phyloP scores from a whole-genome alignment of 106 monocot genomes.

The Alisma plantagoaquatica region DNA sequence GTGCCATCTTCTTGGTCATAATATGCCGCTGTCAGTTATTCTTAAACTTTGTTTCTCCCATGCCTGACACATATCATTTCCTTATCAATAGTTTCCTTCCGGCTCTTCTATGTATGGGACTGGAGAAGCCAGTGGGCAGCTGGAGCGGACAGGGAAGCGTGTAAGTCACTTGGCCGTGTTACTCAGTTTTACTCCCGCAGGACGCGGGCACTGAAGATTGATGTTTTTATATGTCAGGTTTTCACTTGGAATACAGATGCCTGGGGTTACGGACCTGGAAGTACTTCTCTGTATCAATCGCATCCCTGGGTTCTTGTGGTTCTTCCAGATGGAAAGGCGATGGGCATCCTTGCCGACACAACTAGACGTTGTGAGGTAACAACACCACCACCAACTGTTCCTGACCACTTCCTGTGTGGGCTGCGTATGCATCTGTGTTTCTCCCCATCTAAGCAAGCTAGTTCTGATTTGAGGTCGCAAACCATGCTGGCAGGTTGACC shows the following conservation, averaged over 20 bases:
- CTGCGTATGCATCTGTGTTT: too few species aligned
- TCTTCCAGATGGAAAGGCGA: conserved; percentile 66
- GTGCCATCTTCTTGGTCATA: too few species aligned
- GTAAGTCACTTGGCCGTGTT: conserved; percentile 27
- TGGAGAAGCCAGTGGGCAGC: conserved; percentile 89
- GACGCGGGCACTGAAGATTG: too few species aligned
- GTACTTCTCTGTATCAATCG: conserved; percentile 91
- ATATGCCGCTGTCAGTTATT: too few species aligned
- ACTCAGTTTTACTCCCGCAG: too few species aligned
- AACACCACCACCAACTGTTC: too few species aligned
- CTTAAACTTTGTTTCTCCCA: too few species aligned
- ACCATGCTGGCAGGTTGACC: too few species aligned
- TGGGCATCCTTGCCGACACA: conserved; percentile 96
- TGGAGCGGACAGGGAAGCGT: conserved; percentile 90
- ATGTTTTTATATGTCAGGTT: conserved; percentile 42
- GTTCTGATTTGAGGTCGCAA: too few species aligned
- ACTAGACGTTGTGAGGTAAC: conserved; percentile 86
- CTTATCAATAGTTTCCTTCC: conserved; percentile 59
- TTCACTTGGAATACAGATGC: conserved; percentile 99
- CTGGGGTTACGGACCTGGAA: conserved; percentile 86
- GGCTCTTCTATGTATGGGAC: conserved; percentile 92
- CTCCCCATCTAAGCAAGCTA: too few species aligned
- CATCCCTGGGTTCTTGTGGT: conserved; percentile 94
- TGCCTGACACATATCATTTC: too few species aligned
- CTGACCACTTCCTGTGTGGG: too few species aligned